These are phyloP conservation scores for Pezicula radicicola DNA, from an alignment of 2,329 filamentous ascomycete genomes.

Conservation along the genomic window DNA sequence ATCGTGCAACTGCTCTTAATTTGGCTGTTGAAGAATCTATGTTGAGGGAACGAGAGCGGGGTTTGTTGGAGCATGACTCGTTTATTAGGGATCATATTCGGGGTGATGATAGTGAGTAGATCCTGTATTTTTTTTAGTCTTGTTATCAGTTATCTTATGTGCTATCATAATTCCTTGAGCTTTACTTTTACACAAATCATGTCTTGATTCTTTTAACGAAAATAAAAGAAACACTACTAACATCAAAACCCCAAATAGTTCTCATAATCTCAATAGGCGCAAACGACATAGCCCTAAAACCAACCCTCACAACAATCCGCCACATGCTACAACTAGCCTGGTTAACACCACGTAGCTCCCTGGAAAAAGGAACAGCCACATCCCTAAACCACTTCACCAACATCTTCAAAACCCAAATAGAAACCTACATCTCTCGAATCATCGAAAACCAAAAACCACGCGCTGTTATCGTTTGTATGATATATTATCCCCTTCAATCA, in stretches of 20 bases:
- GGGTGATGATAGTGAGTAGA: conserved; percentile 1
- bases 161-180: too few species aligned
- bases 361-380: conserved; percentile 10
- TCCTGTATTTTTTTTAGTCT: too few species aligned
- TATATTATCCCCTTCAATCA: conserved; percentile 13
- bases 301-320: conserved; percentile 11
- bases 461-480: conserved; percentile 14
- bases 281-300: conserved; percentile 15
- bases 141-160: too few species aligned
- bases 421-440: conserved; percentile 10
- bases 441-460: conserved; percentile 10
- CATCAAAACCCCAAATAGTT: not conserved
- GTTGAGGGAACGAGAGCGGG: conserved; percentile 4
- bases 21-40: conserved; percentile 13
- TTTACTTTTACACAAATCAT: too few species aligned
- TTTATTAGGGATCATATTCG: conserved; percentile 14
- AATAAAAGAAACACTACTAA: too few species aligned
- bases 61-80: conserved; percentile 9
- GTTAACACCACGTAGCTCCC: conserved; percentile 8
- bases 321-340: conserved; percentile 14
- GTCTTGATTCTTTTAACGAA: too few species aligned
- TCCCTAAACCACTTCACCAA: conserved; percentile 9
- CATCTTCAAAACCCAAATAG: conserved; percentile 11
- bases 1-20: conserved; percentile 9
- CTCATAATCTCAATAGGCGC: conserved; percentile 12